Percentiles rank a stretch among this genome's conserved stretches.
These are phyloP conservation scores for Aspergillus tamarii DNA, from an alignment of 2,329 filamentous ascomycete genomes.

Conservation along the genomic window DNA sequence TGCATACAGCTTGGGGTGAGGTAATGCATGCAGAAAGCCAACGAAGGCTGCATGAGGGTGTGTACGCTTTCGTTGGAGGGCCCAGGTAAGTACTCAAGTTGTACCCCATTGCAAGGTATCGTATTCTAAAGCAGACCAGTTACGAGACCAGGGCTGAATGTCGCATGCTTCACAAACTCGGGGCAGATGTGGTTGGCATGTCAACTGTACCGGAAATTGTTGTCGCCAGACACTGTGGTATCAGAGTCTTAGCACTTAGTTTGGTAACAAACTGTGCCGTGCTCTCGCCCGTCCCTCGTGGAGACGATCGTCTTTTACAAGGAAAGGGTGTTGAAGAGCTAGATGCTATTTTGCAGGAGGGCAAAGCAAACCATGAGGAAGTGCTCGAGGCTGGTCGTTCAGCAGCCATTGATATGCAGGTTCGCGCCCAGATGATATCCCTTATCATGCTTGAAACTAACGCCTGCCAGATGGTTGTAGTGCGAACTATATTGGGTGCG, in stretches of 20 bases:
- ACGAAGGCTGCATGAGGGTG: constrained; percentile 63
- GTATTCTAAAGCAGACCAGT: constrained; percentile 32
- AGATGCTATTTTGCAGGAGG: constrained; percentile 58
- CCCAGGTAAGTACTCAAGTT: constrained; percentile 53
- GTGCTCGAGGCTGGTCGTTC: constrained; percentile 64
- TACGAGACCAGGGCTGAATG: constrained; percentile 70
- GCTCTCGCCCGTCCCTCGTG: constrained; percentile 60
- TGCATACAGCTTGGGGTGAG: constrained; percentile 61
- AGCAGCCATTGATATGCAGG: constrained; percentile 67
- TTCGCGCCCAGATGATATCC: constrained; percentile 29
- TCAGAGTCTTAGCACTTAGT: constrained; percentile 66
- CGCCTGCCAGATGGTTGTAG: constrained; percentile 39
- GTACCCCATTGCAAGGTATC: background rate
- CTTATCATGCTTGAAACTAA: constrained; percentile 21
- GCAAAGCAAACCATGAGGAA: constrained; percentile 67
- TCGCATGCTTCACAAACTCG: constrained; percentile 61
- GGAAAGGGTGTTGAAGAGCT: constrained; percentile 55
- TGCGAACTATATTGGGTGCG: constrained; percentile 34
- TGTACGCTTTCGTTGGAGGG: constrained; percentile 67
- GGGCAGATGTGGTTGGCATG: constrained; percentile 73
- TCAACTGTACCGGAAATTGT: constrained; percentile 71
- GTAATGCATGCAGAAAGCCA: constrained; percentile 49
- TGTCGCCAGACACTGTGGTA: constrained; percentile 65
- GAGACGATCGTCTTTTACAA: constrained; percentile 60
- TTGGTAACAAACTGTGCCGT: constrained; percentile 69